A percentile compares a stretch with the other conserved stretches of the same genome.
phyloP scores from a whole-genome alignment of 148 eudicot species.

The Camellia sinensis region DNA sequence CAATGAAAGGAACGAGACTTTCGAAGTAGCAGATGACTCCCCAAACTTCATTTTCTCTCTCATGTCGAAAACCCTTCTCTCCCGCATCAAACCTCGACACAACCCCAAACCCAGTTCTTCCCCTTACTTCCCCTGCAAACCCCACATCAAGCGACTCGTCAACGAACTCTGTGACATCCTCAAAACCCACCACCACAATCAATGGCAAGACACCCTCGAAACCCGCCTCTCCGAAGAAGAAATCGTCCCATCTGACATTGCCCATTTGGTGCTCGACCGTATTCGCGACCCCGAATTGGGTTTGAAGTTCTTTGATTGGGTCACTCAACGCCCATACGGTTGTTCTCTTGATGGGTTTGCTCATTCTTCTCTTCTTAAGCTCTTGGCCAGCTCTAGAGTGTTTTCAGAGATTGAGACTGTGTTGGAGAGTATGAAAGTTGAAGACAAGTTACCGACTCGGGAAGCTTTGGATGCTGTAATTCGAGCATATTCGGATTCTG shows the following conservation, averaged over 20 bases:
- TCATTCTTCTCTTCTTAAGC: slow-evolving; percentile 78
- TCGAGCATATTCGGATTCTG: slow-evolving; percentile 54
- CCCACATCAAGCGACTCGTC: slow-evolving; percentile 41
- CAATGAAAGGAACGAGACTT: neutral
- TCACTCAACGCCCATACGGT: slow-evolving; percentile 38
- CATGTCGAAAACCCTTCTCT: slow-evolving; percentile 73
- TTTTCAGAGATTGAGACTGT: slow-evolving; percentile 61
- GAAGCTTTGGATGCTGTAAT: slow-evolving; percentile 62
- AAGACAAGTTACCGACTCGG: slow-evolving; percentile 44
- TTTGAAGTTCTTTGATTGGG: slow-evolving; percentile 70
- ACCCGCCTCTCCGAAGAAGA: slow-evolving; percentile 50
- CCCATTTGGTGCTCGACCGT: slow-evolving; percentile 72
- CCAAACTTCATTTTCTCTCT: neutral
- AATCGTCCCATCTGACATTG: slow-evolving; percentile 65
- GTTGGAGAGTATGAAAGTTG: slow-evolving; percentile 39
- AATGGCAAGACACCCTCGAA: slow-evolving; percentile 67
- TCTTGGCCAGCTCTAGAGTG: slow-evolving; percentile 52
- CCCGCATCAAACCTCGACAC: slow-evolving; percentile 67
- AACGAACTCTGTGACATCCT: slow-evolving; percentile 54
- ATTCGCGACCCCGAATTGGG: slow-evolving; percentile 61
- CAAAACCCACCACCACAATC: slow-evolving; percentile 44
- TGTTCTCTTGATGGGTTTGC: slow-evolving; percentile 63
- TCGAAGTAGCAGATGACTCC: neutral
- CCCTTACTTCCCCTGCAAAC: slow-evolving; percentile 25
- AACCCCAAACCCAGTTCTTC: slow-evolving; percentile 39